Evolutionary conservation across 345 rosid species (phyloP).

Genomic region (Eucalyptus pauciflora): DNA sequence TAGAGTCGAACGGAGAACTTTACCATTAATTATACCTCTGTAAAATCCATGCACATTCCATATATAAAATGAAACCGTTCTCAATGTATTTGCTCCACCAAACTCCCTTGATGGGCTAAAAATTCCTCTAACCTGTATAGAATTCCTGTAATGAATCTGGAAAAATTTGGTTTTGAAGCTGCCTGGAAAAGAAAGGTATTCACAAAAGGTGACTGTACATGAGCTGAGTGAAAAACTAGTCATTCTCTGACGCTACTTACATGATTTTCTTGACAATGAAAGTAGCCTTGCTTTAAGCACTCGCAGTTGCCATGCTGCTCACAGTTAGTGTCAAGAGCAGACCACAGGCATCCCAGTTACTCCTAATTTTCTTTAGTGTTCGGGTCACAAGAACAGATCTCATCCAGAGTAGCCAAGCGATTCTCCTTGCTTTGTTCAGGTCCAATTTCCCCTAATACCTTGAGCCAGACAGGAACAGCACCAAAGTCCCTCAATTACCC

Average conservation of each 20-base stretch:
- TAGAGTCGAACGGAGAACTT: neutral
- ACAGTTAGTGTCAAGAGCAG: constrained; percentile 27
- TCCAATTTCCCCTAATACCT: constrained; percentile 19
- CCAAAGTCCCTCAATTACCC: constrained; percentile 22
- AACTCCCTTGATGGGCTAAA: neutral
- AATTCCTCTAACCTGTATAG: neutral
- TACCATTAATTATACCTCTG: neutral
- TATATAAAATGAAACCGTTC: neutral
- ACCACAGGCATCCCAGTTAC: constrained; percentile 20
- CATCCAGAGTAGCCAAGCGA: constrained; percentile 20
- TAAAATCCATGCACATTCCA: neutral
- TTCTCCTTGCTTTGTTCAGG: constrained; percentile 22
- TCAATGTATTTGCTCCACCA: neutral
- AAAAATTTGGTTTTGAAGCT: neutral
- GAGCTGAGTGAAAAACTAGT: neutral
- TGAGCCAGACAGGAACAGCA: constrained; percentile 29
- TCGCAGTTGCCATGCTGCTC: constrained; percentile 26
- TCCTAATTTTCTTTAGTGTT: constrained; percentile 4
- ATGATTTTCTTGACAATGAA: constrained; percentile 18
- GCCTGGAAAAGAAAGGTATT: neutral
- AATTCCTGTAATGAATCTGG: neutral
- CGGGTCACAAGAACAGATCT: constrained; percentile 15
- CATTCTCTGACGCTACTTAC: neutral
- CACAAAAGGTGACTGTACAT: neutral
- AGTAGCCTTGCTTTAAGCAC: constrained; percentile 44